Evolutionary conservation across 1,284 basidiomycete species (phyloP), one percentile per base, ranked within the genome.

Genomic region (Grifola frondosa): DNA sequence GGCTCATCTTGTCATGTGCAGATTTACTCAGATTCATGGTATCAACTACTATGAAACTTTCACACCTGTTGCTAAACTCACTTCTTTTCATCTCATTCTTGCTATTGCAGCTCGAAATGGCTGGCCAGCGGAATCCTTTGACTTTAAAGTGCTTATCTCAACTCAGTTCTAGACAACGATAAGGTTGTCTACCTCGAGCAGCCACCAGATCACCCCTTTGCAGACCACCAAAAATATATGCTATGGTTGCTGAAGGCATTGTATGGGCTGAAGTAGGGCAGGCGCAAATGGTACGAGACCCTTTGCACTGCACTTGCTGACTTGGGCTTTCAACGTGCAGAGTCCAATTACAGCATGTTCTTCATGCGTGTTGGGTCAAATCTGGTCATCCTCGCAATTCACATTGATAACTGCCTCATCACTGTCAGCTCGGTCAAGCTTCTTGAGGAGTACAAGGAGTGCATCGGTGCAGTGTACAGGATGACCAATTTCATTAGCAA

Each of bases 91-190:
- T 1, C 19, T 54, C 2, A 15, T 69, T 4, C 40, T 68, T 11
- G 56, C 64, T 0, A 26, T 69, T 3, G 65, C 65, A 0, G 63
- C 69, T 2, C 5, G 60, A 61, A 11, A 54, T 23, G 48, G 60
- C 45, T 51, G 49, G n/a, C 57, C 68, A 24, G 35, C 73, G 1
- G 58, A 69, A 28, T 64, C 69, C 30, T 62, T 74, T n/a, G 66
- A 77, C 48, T 58, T 77, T 46, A 67, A 67, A 17, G 56, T 0
- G 70, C 69, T 0, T 76, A 66, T 42, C 58, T 72, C 0, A 70
- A 73, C 52, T 59, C 58, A 0, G 45, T 59, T 32, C 61, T 72
- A 22, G 56, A 56, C 25, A 57, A 67, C 19, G 30, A 30, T 2
- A n/a, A n/a, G n/a, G n/a, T n/a, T n/a, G 37, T 56, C 34, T 56